phyloP scores from a whole-genome alignment of 495 filamentous ascomycete species.

The Saxispiralis lemnorum region DNA sequence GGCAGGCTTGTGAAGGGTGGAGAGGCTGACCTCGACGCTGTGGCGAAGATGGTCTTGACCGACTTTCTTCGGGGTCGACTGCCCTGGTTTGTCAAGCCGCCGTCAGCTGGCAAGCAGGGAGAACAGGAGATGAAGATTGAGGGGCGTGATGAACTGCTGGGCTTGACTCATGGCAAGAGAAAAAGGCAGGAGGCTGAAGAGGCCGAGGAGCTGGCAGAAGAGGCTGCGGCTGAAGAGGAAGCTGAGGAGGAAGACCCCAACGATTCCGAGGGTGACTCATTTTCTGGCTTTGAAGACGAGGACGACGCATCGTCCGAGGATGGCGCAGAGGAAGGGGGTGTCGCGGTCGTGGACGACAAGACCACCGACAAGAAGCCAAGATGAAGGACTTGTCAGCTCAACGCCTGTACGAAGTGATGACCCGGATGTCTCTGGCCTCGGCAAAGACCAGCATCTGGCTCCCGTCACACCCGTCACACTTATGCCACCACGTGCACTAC shows the following conservation, averaged over 20 bases:
- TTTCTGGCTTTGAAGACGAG: conserved; percentile 10
- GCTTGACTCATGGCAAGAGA: conserved; percentile 11
- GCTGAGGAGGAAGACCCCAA: conserved; percentile 14
- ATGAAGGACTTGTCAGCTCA: too few species aligned
- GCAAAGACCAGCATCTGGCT: too few species aligned
- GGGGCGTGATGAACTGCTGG: conserved; percentile 28
- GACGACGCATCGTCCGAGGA: not conserved
- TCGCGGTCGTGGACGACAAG: not conserved
- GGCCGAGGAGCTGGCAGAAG: conserved; percentile 3
- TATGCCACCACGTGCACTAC: too few species aligned
- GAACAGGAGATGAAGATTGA: conserved; percentile 17
- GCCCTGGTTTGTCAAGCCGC: conserved; percentile 84
- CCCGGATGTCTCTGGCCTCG: too few species aligned
- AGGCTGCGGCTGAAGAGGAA: conserved; percentile 11
- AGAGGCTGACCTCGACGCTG: conserved; percentile 80
- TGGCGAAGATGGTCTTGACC: conserved; percentile 88
- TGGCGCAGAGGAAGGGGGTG: conserved; percentile 1
- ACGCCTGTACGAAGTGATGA: too few species aligned
- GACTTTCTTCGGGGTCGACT: conserved; percentile 90
- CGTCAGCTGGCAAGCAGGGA: conserved; percentile 36
- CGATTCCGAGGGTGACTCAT: conserved; percentile 5
- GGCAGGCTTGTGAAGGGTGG: conserved; percentile 75
- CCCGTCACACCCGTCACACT: too few species aligned
- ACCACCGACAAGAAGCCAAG: too few species aligned
- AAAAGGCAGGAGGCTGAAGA: conserved; percentile 14